phyloP scores from a whole-genome alignment of 352 stramenopile species.

The Phytophthora hibernalis region DNA sequence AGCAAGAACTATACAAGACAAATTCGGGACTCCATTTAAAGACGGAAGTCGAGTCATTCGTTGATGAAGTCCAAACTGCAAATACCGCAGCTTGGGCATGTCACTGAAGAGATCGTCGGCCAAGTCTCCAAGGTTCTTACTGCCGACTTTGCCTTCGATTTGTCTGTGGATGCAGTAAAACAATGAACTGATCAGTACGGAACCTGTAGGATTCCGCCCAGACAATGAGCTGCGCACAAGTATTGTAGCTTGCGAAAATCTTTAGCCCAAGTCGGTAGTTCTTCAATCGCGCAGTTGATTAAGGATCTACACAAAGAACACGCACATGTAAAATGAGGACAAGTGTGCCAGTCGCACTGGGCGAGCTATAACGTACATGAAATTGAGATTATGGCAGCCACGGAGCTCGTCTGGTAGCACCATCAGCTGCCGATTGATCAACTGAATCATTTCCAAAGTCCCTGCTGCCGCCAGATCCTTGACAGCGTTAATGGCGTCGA shows the following conservation, averaged over 20 bases:
- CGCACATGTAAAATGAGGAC: not conserved
- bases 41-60: slow-evolving; percentile 33
- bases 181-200: not conserved
- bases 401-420: slow-evolving; percentile 37
- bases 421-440: slow-evolving; percentile 42
- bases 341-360: not conserved
- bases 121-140: slow-evolving; percentile 29
- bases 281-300: slow-evolving; percentile 37
- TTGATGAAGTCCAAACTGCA: slow-evolving; percentile 46
- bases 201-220: not conserved
- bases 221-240: slow-evolving; percentile 35
- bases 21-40: slow-evolving; percentile 36
- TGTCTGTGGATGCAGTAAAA: slow-evolving; percentile 28
- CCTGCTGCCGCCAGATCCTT: slow-evolving; percentile 29
- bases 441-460: slow-evolving; percentile 37
- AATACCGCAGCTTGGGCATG: slow-evolving; percentile 38
- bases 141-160: slow-evolving; percentile 46
- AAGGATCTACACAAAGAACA: slow-evolving; percentile 23
- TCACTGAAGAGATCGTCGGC: slow-evolving; percentile 38
- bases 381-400: slow-evolving; percentile 37
- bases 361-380: slow-evolving; percentile 36
- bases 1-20: slow-evolving; percentile 43
- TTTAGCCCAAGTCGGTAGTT: slow-evolving; percentile 38
- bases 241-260: slow-evolving; percentile 48
- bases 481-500: slow-evolving; percentile 35